A percentile compares a stretch with the other conserved stretches of the same genome.
Conservation (phyloP, 352 stramenopile species). For the Plasmopara viticola region DNA sequence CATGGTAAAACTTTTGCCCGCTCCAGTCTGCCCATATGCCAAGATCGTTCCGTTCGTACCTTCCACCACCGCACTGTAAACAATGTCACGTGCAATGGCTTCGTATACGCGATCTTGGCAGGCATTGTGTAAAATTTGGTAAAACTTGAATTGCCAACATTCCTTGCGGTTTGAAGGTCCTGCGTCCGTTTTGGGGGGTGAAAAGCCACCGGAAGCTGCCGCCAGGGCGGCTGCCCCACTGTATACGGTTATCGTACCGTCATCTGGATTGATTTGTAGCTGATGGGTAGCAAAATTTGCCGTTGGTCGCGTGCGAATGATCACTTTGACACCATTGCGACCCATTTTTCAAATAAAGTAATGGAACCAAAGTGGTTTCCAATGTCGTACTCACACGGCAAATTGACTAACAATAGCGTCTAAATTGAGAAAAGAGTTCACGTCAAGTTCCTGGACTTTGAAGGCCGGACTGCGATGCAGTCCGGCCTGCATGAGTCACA, state of each 20-base stretch:
- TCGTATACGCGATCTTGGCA: slow-evolving; percentile 89
- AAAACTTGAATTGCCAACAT: slow-evolving; percentile 88
- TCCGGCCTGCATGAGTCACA: too few species aligned
- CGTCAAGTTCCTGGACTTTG: too few species aligned
- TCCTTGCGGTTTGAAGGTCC: slow-evolving; percentile 71
- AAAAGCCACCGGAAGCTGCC: slow-evolving; percentile 10
- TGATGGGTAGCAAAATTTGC: slow-evolving; percentile 67
- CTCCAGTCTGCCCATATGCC: slow-evolving; percentile 85
- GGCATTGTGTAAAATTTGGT: slow-evolving; percentile 90
- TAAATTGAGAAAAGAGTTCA: too few species aligned
- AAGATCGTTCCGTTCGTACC: slow-evolving; percentile 87
- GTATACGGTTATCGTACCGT: slow-evolving; percentile 65
- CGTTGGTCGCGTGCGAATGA: slow-evolving; percentile 76
- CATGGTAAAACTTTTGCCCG: slow-evolving; percentile 90
- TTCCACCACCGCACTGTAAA: slow-evolving; percentile 81
- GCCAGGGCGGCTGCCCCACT: slow-evolving; percentile 14
- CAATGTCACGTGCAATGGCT: slow-evolving; percentile 82
- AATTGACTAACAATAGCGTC: too few species aligned
- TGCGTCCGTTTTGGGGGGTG: slow-evolving; percentile 23
- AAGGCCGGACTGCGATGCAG: too few species aligned
- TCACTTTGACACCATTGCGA: slow-evolving; percentile 73
- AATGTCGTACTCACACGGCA: too few species aligned
- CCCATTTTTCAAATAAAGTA: slow-evolving; percentile 14
- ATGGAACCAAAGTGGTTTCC: too few species aligned
- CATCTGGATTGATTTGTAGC: slow-evolving; percentile 74